These are phyloP conservation scores for Agrostemma githago DNA, from an alignment of 148 eudicot species.

Conservation along the genomic window DNA sequence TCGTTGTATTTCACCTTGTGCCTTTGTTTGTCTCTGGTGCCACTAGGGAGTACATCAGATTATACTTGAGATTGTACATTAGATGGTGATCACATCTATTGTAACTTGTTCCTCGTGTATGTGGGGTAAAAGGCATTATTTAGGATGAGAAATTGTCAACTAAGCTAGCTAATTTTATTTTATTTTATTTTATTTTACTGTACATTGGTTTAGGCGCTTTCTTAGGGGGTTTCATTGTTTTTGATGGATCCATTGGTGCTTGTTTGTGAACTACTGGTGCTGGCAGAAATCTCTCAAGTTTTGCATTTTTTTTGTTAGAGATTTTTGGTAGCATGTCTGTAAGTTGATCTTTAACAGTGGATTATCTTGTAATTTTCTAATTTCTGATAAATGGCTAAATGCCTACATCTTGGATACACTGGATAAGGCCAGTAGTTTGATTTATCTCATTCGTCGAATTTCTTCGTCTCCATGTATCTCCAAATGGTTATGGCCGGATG, in stretches of 20 bases:
- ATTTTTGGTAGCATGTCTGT: background rate
- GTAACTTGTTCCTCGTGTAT: background rate
- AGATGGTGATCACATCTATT: background rate
- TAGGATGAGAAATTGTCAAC: background rate
- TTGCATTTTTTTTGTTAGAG: background rate
- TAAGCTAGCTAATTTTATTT: background rate
- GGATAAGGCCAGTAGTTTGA: background rate
- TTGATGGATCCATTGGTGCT: background rate
- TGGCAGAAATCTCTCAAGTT: background rate
- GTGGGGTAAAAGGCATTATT: background rate
- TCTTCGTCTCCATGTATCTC: background rate
- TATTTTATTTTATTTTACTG: background rate
- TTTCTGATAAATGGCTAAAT: background rate
- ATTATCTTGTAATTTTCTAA: background rate
- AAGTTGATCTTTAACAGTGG: background rate
- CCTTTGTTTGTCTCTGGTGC: background rate
- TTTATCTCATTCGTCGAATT: background rate
- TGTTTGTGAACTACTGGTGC: background rate
- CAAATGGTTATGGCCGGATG: background rate
- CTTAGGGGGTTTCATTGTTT: too few relatives aligned
- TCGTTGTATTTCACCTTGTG: background rate
- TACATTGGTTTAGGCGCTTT: background rate
- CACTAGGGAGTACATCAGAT: background rate
- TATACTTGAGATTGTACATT: background rate
- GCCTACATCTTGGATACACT: background rate